Conservation (phyloP, 2,329 filamentous ascomycete species). For the Aschersonia sp. region DNA sequence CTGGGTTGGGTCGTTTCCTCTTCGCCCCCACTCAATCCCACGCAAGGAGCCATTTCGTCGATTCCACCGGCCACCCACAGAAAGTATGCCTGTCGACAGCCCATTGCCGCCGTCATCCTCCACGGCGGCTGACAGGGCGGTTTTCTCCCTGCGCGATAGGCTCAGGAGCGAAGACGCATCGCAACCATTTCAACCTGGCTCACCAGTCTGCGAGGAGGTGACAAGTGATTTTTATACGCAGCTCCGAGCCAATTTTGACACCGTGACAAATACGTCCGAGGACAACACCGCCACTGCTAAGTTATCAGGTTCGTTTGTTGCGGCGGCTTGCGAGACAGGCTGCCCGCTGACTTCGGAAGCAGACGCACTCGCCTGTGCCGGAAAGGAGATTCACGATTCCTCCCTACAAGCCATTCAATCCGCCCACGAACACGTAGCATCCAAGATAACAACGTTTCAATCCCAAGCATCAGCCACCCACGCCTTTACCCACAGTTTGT, state of each 20-base stretch:
- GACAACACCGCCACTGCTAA: not conserved
- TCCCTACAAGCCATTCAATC: constrained; percentile 7
- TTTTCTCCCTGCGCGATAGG: constrained; percentile 12
- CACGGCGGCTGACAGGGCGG: constrained; percentile 2
- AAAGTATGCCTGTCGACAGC: not conserved
- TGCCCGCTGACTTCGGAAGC: not conserved
- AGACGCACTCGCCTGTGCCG: constrained; percentile 3
- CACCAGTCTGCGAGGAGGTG: not conserved
- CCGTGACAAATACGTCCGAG: not conserved
- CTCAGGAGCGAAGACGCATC: constrained; percentile 10
- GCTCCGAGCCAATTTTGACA: constrained; percentile 11
- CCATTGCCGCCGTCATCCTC: constrained; percentile 1
- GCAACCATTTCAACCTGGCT: not conserved
- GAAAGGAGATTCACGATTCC: constrained; percentile 2
- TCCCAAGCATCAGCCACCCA: constrained; percentile 6
- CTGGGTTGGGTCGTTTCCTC: no score
- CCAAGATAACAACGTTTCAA: constrained; percentile 9
- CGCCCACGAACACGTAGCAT: constrained; percentile 9
- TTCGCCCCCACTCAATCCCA: no score
- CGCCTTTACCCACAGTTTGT: constrained; percentile 10
- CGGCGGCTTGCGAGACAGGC: no score
- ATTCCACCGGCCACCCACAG: no score
- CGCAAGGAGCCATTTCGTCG: not conserved
- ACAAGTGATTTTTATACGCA: constrained; percentile 10
- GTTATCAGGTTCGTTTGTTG: not conserved